Evolutionary conservation across 345 rosid genomes (phyloP), one percentile per base, ranked within the genome.

Genomic region (Combretum micranthum): DNA sequence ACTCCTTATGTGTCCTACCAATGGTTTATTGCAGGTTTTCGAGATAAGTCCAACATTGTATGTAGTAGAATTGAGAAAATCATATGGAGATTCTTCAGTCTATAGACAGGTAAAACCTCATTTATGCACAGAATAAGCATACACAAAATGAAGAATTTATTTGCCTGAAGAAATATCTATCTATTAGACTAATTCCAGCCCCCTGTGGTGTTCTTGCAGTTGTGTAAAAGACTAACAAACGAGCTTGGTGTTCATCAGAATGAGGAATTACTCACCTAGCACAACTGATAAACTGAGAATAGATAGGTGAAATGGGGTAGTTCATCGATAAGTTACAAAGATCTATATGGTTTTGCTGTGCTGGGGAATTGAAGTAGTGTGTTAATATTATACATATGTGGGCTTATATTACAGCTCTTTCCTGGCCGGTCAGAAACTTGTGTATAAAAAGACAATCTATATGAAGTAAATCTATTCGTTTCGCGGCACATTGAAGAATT

Each of bases 11-110:
- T n/a, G n/a, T n/a, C n/a, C n/a, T n/a, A 50, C 21, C 9, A 49
- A 17, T 49, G 21, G 19, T 17, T 4, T 49, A 3, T 12, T n/a
- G 20, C 83, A 88, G 98, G 89, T 88, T 23, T 77, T 86, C 67
- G 95, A 88, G 77, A 84, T 92, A 68, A 86, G 85, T 56, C 80
- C 94, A 43, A 78, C 87, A 42, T 68, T 92, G 52, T 71, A 75
- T 56, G 95, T 92, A 47, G 99, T 92, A 47, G 97, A 92, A 72
- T 66, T 92, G 57, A 76, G 84, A 68, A 92, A 92, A 83, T 78
- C 89, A 12, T 69, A 57, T 44, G 99, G 99, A 26, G 99, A 92
- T 77, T 52, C 97, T 57, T 42, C 67, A 15, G 71, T 62, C 26
- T 92, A 92, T 73, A 83, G 93, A 83, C 86, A 88, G 83, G 98